Conservation (phyloP, 129 eudicot genomes). For the Sambucus nigra region DNA sequence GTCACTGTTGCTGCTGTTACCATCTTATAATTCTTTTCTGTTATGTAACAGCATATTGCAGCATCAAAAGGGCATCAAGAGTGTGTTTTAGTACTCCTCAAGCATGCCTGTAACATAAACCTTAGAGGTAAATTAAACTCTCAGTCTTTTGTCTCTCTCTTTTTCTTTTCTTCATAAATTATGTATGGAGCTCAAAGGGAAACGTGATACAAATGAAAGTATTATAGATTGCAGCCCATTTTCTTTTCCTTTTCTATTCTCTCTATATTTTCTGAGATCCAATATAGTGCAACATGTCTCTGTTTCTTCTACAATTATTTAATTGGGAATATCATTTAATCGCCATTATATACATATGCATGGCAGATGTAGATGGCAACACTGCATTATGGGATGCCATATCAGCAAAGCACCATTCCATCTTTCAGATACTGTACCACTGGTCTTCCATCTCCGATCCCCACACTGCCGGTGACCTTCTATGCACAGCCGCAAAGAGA, state of each 20-base stretch:
- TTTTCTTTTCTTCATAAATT: no score
- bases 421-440: conserved; percentile 62
- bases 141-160: background rate
- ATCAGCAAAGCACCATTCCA: conserved; percentile 60
- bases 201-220: no score
- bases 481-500: conserved; percentile 61
- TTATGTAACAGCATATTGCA: conserved; percentile 61
- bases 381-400: conserved; percentile 91
- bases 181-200: no score
- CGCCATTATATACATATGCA: conserved; percentile 1
- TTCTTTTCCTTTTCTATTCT: no score
- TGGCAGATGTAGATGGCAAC: conserved; percentile 61
- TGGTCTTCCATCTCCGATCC: conserved; percentile 85
- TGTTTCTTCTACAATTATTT: no score
- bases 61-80: conserved; percentile 93
- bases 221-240: no score
- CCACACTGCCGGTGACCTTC: conserved; percentile 64
- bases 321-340: background rate
- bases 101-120: conserved; percentile 74
- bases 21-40: background rate
- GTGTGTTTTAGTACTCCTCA: conserved; percentile 77
- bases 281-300: no score
- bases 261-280: no score
- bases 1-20: no score
- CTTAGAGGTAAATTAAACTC: conserved; percentile 41